A percentile compares a stretch with the other conserved stretches of the same genome.
Conservation (phyloP, 108 stramenopile species). For the Phaeodactylum tricornutum region DNA sequence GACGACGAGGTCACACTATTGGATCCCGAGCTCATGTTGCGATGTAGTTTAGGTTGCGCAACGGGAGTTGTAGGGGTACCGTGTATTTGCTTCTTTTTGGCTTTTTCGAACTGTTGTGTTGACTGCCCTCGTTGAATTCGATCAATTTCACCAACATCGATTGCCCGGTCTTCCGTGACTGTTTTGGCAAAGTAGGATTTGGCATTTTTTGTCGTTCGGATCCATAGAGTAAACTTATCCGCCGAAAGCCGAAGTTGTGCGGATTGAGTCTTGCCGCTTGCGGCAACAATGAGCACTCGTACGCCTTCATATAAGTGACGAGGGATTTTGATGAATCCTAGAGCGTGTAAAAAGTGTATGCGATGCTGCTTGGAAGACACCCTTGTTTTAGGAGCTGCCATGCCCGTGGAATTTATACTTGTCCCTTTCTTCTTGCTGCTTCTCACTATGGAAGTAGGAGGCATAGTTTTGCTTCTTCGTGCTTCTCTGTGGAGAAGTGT, state of each 20-base stretch:
- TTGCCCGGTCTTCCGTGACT: conserved; percentile 11
- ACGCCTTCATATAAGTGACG: conserved; percentile 39
- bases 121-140: conserved; percentile 72
- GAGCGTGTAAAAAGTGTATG: conserved; percentile 18
- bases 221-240: conserved; percentile 67
- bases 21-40: not conserved
- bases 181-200: not conserved
- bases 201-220: conserved; percentile 7
- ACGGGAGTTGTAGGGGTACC: not conserved
- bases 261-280: conserved; percentile 53
- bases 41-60: conserved; percentile 1
- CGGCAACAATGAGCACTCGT: conserved; percentile 37
- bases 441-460: too few relatives aligned
- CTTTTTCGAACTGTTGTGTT: conserved; percentile 46
- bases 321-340: conserved; percentile 42
- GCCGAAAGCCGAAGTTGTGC: conserved; percentile 32
- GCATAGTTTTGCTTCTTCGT: too few relatives aligned
- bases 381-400: too few relatives aligned
- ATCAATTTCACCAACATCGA: conserved; percentile 76
- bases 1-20: not conserved
- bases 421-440: too few relatives aligned
- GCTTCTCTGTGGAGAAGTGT: too few relatives aligned
- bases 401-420: too few relatives aligned
- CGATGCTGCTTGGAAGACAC: too few relatives aligned
- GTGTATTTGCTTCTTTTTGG: conserved; percentile 3